These are phyloP conservation scores for Talaromyces funiculosus DNA, from an alignment of 2,329 filamentous ascomycete species.

Conservation along the genomic window DNA sequence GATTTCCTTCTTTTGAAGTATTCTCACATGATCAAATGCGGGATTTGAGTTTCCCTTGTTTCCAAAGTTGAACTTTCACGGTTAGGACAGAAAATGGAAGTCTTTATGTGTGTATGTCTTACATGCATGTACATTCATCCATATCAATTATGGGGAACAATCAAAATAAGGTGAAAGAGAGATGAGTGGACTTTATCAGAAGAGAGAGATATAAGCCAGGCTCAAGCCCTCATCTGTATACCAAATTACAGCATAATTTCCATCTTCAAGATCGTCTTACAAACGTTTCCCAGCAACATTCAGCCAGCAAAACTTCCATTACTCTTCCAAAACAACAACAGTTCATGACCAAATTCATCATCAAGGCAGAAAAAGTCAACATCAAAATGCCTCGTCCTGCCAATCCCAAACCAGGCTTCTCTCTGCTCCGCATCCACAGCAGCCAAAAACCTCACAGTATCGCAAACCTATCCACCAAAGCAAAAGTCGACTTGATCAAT, in stretches of 20 bases:
- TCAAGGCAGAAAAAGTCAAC: background rate
- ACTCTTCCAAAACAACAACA: background rate
- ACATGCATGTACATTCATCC: background rate
- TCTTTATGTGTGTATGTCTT: background rate
- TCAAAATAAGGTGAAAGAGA: background rate
- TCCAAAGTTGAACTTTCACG: background rate
- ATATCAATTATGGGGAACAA: background rate
- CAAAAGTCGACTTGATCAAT: constrained; percentile 9
- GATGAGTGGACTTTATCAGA: background rate
- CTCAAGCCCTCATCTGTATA: background rate
- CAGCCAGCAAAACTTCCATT: background rate
- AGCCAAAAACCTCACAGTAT: constrained; percentile 9
- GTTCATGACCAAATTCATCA: background rate
- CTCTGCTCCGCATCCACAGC: constrained; percentile 12
- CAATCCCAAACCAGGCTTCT: constrained; percentile 10
- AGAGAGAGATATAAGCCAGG: background rate
- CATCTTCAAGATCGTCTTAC: background rate
- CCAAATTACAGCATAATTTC: background rate
- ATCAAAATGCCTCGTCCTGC: constrained; percentile 12
- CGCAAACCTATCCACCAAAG: constrained; percentile 1
- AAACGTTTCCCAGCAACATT: background rate
- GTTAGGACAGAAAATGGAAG: too few relatives aligned
- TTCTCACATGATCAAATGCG: too few relatives aligned
- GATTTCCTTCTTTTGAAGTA: background rate
- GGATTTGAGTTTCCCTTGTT: background rate